Evolutionary conservation across 441 rosid species (phyloP).

Genomic region (Syzygium syzygioides): DNA sequence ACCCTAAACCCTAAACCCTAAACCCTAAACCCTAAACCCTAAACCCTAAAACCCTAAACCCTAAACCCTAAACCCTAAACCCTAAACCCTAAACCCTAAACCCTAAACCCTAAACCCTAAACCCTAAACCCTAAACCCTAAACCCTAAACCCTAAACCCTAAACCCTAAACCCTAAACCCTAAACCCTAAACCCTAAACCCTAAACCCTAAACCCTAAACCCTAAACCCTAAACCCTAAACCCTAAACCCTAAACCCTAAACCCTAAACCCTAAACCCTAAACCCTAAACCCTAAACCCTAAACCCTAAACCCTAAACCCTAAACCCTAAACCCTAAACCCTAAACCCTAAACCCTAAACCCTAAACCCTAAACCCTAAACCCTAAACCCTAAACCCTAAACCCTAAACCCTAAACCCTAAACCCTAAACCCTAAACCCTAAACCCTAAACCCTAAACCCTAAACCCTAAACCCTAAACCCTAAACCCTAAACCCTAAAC

Average conservation of each 20-base stretch:
- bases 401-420: not conserved
- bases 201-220: slow-evolving; percentile 9
- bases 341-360: slow-evolving; percentile 4
- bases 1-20: not conserved
- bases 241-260: slow-evolving; percentile 1
- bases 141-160: slow-evolving; percentile 2
- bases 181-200: slow-evolving; percentile 9
- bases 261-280: not conserved
- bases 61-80: too few relatives aligned
- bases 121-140: not conserved
- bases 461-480: not conserved
- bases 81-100: too few relatives aligned
- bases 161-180: slow-evolving; percentile 9
- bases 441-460: not conserved
- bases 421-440: not conserved
- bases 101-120: too few relatives aligned
- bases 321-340: not conserved
- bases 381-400: not conserved
- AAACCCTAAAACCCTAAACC: too few relatives aligned
- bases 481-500: too few relatives aligned
- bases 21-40: too few relatives aligned
- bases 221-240: slow-evolving; percentile 5
- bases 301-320: not conserved
- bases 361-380: not conserved
- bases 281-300: not conserved